phyloP scores from a whole-genome alignment of 2,329 filamentous ascomycete genomes.

The Hymenoscyphus albidus region DNA sequence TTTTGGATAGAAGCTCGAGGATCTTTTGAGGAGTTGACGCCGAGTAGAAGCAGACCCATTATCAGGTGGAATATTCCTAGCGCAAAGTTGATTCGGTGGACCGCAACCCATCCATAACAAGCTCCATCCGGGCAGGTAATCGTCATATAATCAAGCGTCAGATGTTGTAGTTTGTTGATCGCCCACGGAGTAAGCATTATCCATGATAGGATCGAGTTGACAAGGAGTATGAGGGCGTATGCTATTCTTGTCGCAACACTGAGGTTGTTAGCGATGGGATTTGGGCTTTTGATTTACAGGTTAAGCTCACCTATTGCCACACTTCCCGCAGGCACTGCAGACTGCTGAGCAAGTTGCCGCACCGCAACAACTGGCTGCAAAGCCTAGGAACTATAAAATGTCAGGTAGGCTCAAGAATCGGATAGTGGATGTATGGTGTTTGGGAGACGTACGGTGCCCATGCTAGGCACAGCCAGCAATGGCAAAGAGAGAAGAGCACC shows the following conservation, averaged over 20 bases:
- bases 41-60: slow-evolving; percentile 78
- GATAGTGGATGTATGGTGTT: not conserved
- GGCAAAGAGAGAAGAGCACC: slow-evolving; percentile 88
- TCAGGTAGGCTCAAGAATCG: slow-evolving; percentile 14
- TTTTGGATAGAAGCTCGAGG: slow-evolving; percentile 88
- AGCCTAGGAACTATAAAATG: slow-evolving; percentile 61
- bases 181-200: slow-evolving; percentile 99
- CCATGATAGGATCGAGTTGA: slow-evolving; percentile 97
- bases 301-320: slow-evolving; percentile 74
- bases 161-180: slow-evolving; percentile 87
- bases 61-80: slow-evolving; percentile 91
- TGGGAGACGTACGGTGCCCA: slow-evolving; percentile 67
- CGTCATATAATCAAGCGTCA: slow-evolving; percentile 93
- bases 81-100: slow-evolving; percentile 96
- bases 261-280: slow-evolving; percentile 1
- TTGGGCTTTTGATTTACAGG: not conserved
- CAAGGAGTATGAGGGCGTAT: slow-evolving; percentile 87
- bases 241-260: slow-evolving; percentile 96
- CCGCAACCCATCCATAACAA: slow-evolving; percentile 93
- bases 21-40: slow-evolving; percentile 82
- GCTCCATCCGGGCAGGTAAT: slow-evolving; percentile 87
- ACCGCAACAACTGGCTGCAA: slow-evolving; percentile 88
- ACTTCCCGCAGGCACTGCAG: slow-evolving; percentile 93
- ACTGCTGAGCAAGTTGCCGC: slow-evolving; percentile 95
- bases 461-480: slow-evolving; percentile 80